Base-by-base conservation (phyloP, 2,329 filamentous ascomycete species). In the Rhinocladiella similis region DNA sequence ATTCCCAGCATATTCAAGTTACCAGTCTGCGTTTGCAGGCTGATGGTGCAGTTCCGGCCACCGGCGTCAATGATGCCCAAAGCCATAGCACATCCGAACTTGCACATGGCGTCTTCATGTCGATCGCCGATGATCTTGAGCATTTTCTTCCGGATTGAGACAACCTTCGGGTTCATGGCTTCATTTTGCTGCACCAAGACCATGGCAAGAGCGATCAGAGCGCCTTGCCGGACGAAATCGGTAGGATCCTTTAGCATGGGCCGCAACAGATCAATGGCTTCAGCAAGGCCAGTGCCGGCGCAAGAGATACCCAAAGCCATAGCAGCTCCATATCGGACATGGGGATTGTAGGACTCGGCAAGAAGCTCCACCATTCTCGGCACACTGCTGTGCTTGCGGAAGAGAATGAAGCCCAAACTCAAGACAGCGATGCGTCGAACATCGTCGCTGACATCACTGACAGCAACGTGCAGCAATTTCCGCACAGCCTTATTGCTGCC, bases 121-220 rank as follows among this genome's bases (percentile, higher is more conserved):
- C 94, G 88, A 72, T 99, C 94, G 38, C 89, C 86, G 20, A 97
- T 86, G 55, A 97, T 91, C 81, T 96, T 97, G 77, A 91, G 88
- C 60, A 99, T 84, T 2, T 90, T 92, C 79, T 97, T 97, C 67
- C 94, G 88, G 64, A 97, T 92, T 1, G 87, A 83, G 19, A 86
- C 85, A 47, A 97, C 93, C 80, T 97, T 97, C 67, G 94, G 92
- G 75, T 97, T 99, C 90, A 97, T 96, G 25, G 88, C 88, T 75
- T 99, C 94, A 68, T 97, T 99, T 73, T 97, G 94, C 76, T 99
- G 94, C n/a, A 97, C 90, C 82, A 99, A 87, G 67, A 99, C 96
- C 94, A 99, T 99, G 58, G 94, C 85, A 56, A 97, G 81, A 2
- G 94, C 85, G 66, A 99, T 97, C 62, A 97, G 80, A 39, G 94